A percentile compares a stretch with the other conserved stretches of the same genome.
phyloP scores from a whole-genome alignment of 768 basidiomycete species.

The Russula virescens region DNA sequence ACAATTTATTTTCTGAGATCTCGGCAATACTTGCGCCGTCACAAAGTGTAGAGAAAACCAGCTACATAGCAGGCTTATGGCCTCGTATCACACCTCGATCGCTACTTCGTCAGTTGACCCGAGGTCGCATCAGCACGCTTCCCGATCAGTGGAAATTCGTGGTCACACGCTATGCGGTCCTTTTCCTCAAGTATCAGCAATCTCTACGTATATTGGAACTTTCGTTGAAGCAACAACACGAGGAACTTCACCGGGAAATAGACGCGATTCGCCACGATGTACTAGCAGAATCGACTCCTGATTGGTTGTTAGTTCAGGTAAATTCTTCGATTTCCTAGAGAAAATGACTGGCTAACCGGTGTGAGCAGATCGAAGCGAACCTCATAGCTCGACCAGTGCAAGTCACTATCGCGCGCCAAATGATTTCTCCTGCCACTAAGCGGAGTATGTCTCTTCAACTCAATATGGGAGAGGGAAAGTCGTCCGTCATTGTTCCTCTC shows the following conservation, averaged over 20 bases:
- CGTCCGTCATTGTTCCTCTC: conserved; percentile 47
- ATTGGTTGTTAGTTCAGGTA: conserved; percentile 9
- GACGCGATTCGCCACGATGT: background rate
- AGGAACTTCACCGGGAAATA: background rate
- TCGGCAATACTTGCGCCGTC: background rate
- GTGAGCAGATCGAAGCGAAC: conserved; percentile 40
- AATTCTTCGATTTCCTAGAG: background rate
- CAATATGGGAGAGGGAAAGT: conserved; percentile 58
- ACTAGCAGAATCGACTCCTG: background rate
- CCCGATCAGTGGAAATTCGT: background rate
- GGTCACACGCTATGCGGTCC: background rate
- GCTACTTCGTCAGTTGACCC: background rate
- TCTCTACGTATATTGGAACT: background rate
- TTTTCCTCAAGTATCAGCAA: background rate
- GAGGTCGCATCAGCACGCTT: background rate
- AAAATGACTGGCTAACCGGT: background rate
- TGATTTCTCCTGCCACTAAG: conserved; percentile 38
- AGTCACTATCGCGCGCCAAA: conserved; percentile 37
- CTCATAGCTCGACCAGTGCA: conserved; percentile 42
- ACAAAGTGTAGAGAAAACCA: background rate
- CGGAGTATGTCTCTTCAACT: conserved; percentile 42
- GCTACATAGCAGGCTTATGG: background rate
- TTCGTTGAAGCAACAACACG: background rate
- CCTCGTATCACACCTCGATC: background rate
- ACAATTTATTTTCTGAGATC: background rate